phyloP scores from a whole-genome alignment of 2,329 filamentous ascomycete species.

The Epichloe sibirici region DNA sequence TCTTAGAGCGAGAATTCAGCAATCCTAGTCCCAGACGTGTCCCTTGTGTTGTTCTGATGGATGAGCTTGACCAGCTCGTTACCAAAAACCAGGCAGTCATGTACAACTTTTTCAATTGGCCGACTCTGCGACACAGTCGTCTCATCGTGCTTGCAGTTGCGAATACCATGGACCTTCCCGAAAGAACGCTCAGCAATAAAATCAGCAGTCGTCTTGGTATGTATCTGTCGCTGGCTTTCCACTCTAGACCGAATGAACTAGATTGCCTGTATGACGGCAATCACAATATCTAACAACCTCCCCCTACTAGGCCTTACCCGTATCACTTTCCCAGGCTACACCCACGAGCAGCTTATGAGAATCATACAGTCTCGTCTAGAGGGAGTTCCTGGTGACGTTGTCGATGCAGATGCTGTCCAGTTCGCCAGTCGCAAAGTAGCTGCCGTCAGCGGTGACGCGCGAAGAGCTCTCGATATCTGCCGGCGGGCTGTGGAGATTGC shows the following conservation, averaged over 20 bases:
- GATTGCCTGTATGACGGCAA: neutral
- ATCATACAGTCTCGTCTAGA: constrained; percentile 92
- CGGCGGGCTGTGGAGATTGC: constrained; percentile 89
- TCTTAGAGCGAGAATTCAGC: constrained; percentile 85
- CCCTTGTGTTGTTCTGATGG: constrained; percentile 95
- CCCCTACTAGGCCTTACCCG: constrained; percentile 54
- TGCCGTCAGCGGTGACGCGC: constrained; percentile 86
- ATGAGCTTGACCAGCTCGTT: constrained; percentile 93
- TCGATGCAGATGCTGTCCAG: constrained; percentile 86
- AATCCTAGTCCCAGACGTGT: constrained; percentile 82
- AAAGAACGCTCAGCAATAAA: constrained; percentile 93
- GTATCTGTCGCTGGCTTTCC: neutral
- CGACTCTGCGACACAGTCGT: constrained; percentile 76
- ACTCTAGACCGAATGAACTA: neutral
- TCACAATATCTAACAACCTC: neutral
- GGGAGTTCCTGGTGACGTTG: constrained; percentile 77
- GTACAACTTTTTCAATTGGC: constrained; percentile 99
- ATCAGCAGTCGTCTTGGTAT: constrained; percentile 75
- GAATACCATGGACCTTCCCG: constrained; percentile 97
- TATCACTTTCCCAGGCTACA: constrained; percentile 96
- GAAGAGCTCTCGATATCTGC: constrained; percentile 89
- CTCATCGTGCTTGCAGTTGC: constrained; percentile 94
- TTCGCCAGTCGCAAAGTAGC: constrained; percentile 96
- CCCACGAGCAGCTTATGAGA: constrained; percentile 90
- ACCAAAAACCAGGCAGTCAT: constrained; percentile 99